Conservation (phyloP, 2,329 filamentous ascomycete genomes). For the Xylaria digitata region DNA sequence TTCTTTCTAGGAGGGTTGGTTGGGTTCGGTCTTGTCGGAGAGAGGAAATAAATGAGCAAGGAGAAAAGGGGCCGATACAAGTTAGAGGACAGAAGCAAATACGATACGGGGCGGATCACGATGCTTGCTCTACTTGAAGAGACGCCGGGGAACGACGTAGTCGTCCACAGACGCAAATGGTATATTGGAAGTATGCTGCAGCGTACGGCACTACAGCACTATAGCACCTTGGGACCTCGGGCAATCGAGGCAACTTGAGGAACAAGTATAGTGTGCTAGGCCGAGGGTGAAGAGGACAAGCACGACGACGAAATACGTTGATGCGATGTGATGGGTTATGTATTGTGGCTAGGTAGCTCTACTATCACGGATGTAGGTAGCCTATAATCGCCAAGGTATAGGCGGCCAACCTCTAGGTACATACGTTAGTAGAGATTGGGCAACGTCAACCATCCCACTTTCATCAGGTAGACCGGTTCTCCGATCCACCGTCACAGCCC, state of each 20-base stretch:
- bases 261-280: not conserved
- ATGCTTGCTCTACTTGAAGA: not conserved
- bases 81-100: no score
- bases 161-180: not conserved
- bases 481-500: no score
- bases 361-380: not conserved
- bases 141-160: constrained; percentile 24
- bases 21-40: no score
- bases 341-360: not conserved
- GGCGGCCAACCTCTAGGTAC: not conserved
- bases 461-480: no score
- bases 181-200: no score
- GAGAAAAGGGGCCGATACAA: no score
- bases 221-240: not conserved
- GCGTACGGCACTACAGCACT: no score
- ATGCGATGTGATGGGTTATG: not conserved
- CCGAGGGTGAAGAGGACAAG: not conserved
- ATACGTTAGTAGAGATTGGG: no score
- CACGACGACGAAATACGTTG: not conserved
- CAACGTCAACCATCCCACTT: no score
- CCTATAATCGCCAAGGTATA: not conserved
- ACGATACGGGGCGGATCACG: no score
- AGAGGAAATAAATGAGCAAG: no score
- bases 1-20: no score
- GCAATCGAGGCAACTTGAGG: not conserved